A percentile compares a stretch with the other conserved stretches of the same genome.
These are phyloP conservation scores for Neurospora intermedia DNA, from an alignment of 495 filamentous ascomycete genomes.

Conservation along the genomic window DNA sequence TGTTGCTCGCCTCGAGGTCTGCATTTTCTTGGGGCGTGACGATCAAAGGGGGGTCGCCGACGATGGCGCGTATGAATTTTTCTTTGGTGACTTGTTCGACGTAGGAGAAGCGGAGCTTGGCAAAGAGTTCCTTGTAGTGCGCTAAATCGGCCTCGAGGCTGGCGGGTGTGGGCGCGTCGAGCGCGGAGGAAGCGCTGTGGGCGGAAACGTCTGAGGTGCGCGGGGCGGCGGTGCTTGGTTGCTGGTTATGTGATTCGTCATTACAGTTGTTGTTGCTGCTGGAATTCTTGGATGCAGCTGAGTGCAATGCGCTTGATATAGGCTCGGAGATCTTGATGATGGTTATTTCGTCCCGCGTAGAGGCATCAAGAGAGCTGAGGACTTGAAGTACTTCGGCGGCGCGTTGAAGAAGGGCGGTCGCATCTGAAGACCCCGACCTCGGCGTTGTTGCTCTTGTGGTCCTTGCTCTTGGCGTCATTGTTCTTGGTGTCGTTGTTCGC, in stretches of 20 bases:
- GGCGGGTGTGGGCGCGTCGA: conserved; percentile 61
- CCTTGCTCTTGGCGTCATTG: background rate
- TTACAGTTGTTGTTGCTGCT: conserved; percentile 25
- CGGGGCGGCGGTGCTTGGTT: conserved; percentile 6
- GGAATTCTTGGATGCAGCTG: conserved; percentile 8
- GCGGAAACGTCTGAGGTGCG: conserved; percentile 60
- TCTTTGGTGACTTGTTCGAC: conserved; percentile 75
- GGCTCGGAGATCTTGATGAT: conserved; percentile 70
- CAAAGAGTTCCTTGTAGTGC: conserved; percentile 90
- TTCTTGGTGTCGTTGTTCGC: background rate
- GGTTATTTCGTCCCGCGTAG: conserved; percentile 44
- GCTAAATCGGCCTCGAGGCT: conserved; percentile 74
- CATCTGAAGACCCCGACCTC: conserved; percentile 3
- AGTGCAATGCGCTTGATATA: conserved; percentile 38
- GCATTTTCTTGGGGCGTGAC: conserved; percentile 75
- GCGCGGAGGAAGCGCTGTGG: conserved; percentile 28
- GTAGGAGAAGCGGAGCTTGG: conserved; percentile 92
- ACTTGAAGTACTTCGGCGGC: conserved; percentile 18
- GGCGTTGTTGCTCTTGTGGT: background rate
- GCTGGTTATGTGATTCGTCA: conserved; percentile 7
- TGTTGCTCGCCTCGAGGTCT: conserved; percentile 61
- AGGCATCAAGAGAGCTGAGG: conserved; percentile 25
- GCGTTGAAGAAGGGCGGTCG: conserved; percentile 7
- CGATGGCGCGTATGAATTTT: conserved; percentile 66
- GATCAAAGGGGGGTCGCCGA: conserved; percentile 76